phyloP scores from a whole-genome alignment of 2,329 filamentous ascomycete genomes.

The Exophiala viscosa region DNA sequence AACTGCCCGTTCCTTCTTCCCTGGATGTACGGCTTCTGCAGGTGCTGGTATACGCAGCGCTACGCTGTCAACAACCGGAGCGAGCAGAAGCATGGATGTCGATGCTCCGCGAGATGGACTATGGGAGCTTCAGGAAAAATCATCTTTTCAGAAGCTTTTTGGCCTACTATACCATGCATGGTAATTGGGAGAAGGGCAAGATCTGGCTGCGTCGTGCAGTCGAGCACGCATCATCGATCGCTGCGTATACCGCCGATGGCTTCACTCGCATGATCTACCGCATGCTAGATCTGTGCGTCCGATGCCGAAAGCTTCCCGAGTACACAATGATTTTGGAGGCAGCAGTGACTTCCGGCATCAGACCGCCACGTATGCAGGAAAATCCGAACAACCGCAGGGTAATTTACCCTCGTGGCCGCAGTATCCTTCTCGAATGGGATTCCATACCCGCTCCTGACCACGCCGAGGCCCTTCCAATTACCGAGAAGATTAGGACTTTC shows the following conservation, averaged over 20 bases:
- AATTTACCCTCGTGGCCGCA: conserved; percentile 13
- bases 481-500: conserved; percentile 11
- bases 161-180: conserved; percentile 16
- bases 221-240: conserved; percentile 16
- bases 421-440: conserved; percentile 21
- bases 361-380: conserved; percentile 5
- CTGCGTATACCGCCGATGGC: conserved; percentile 8
- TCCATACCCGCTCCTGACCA: conserved; percentile 11
- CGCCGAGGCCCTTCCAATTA: not conserved
- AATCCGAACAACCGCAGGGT: conserved; percentile 11
- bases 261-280: conserved; percentile 23
- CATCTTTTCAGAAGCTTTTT: conserved; percentile 24
- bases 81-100: conserved; percentile 26
- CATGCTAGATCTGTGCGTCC: conserved; percentile 26
- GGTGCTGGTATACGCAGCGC: conserved; percentile 18
- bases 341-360: conserved; percentile 18
- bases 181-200: conserved; percentile 24
- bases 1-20: conserved; percentile 20
- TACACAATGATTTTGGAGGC: conserved; percentile 24
- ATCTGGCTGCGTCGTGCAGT: conserved; percentile 22
- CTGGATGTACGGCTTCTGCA: conserved; percentile 17
- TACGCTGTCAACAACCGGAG: conserved; percentile 22
- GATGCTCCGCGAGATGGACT: conserved; percentile 15
- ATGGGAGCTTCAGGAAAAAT: conserved; percentile 12
- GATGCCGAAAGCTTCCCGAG: conserved; percentile 20